phyloP scores from a whole-genome alignment of 108 stramenopile species.

The Stephanodiscus triporus region DNA sequence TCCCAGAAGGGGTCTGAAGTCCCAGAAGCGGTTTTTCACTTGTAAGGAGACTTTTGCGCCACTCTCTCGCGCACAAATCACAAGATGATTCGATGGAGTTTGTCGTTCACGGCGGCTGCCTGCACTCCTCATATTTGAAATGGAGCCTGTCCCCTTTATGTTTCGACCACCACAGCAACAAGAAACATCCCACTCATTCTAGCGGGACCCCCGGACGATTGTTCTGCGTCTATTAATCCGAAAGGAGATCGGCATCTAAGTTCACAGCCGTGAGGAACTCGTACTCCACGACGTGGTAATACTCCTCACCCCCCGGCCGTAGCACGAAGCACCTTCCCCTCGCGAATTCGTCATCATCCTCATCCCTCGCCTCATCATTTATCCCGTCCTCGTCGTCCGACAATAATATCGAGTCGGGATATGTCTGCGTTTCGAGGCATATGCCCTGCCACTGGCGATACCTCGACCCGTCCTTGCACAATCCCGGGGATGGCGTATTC shows the following conservation, averaged over 20 bases:
- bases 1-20: too few species aligned
- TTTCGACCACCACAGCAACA: too few species aligned
- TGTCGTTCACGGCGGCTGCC: too few species aligned
- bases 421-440: conserved; percentile 89
- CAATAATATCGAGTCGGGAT: conserved; percentile 70
- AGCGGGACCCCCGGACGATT: too few species aligned
- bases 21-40: too few species aligned
- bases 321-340: conserved; percentile 71
- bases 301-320: conserved; percentile 50
- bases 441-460: conserved; percentile 76
- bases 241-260: background rate
- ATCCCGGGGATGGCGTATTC: conserved; percentile 11
- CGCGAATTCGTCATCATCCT: conserved; percentile 48
- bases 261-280: conserved; percentile 15
- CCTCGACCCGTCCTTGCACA: conserved; percentile 50
- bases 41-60: too few species aligned
- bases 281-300: conserved; percentile 47
- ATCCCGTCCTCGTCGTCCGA: conserved; percentile 6
- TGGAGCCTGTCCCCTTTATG: too few species aligned
- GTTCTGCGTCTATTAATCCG: background rate
- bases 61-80: too few species aligned
- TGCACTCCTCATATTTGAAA: too few species aligned
- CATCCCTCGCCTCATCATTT: background rate
- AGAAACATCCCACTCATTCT: too few species aligned
- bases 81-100: too few species aligned